Base-by-base conservation (phyloP, 495 filamentous ascomycete species). In the Tetracladium setigerum region DNA sequence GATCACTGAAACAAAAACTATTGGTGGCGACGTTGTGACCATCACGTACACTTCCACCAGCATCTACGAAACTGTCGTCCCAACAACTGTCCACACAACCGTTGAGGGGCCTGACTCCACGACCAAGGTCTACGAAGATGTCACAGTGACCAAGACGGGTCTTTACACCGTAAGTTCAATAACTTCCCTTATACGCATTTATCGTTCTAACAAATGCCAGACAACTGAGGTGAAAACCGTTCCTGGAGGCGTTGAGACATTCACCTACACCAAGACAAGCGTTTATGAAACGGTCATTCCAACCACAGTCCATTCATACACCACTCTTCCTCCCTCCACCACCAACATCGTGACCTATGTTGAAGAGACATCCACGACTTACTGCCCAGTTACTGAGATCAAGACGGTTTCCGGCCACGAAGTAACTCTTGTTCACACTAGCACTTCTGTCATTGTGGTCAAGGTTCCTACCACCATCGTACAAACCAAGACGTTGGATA, bases 241-340 rank as follows among this genome's bases (percentile, higher is more conserved):
- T 10, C 19, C 48, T 18, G 54, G 54, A 2, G 22, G 34, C 1
- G 49, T 34, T 19, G 44, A 44, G 16, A 49, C 41, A 2, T 24
- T 42, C 5, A 45, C 42, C 1, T 59, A 52, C 30, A 55, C 49
- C 11, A 54, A 49, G n/a, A 56, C 52, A 12, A 52, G 43, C 2
- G 36, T 42, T 38, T 41, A 55, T 10, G 43, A 46, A 22, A 44
- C 46, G 11, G 38, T 30, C 22, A 30, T 47, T 32, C 46, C 46
- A 0, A 37, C 32, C 10, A 46, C 43, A 4, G 38, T 49, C 5
- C 22, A 27, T 7, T 27, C 22, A 27, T 27, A 27, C 22, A 27
- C 22, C 22, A 27, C 22, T 27, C 22, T 27, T 27, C n/a, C 39
- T 41, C 14, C 19, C 0, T 31, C 27, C 12, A 57, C 45, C 1